Evolutionary conservation across 1,284 basidiomycete genomes (phyloP).

Genomic region (Xerocomus amazonicus): DNA sequence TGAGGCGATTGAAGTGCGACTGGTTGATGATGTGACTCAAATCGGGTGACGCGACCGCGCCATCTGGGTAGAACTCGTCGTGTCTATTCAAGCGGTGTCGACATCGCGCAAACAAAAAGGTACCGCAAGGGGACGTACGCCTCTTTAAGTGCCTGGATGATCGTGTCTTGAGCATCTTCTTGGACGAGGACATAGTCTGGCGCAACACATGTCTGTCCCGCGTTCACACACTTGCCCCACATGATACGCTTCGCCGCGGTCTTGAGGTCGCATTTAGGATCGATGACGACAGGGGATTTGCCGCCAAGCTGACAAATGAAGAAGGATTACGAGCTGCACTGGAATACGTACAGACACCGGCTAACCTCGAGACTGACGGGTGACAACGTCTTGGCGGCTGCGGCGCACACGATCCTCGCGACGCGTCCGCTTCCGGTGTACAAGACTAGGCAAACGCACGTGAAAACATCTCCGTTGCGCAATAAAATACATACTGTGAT

Average conservation of each 20-base stretch:
- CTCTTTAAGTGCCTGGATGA: constrained; percentile 60
- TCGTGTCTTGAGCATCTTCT: constrained; percentile 55
- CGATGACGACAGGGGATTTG: constrained; percentile 83
- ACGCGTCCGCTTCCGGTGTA: constrained; percentile 66
- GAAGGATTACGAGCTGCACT: neutral
- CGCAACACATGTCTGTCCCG: constrained; percentile 69
- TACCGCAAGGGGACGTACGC: constrained; percentile 40
- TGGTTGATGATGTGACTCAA: constrained; percentile 49
- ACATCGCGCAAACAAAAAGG: neutral
- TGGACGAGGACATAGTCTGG: constrained; percentile 84
- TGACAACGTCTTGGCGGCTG: constrained; percentile 84
- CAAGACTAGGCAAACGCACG: constrained; percentile 41
- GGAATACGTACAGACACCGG: neutral
- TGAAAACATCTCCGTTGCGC: neutral
- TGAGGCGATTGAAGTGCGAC: constrained; percentile 60
- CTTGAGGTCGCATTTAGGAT: constrained; percentile 61
- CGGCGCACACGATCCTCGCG: constrained; percentile 73
- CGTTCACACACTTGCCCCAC: constrained; percentile 79
- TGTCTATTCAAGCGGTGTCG: constrained; percentile 35
- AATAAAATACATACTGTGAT: constrained; percentile 60
- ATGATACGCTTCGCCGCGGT: constrained; percentile 61
- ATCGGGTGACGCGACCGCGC: constrained; percentile 43
- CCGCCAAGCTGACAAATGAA: constrained; percentile 32
- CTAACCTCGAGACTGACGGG: constrained; percentile 76
- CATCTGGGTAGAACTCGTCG: constrained; percentile 51